A percentile compares a stretch with the other conserved stretches of the same genome.
phyloP scores from a whole-genome alignment of 768 basidiomycete species.

The Cystofilobasidium ferigula region DNA sequence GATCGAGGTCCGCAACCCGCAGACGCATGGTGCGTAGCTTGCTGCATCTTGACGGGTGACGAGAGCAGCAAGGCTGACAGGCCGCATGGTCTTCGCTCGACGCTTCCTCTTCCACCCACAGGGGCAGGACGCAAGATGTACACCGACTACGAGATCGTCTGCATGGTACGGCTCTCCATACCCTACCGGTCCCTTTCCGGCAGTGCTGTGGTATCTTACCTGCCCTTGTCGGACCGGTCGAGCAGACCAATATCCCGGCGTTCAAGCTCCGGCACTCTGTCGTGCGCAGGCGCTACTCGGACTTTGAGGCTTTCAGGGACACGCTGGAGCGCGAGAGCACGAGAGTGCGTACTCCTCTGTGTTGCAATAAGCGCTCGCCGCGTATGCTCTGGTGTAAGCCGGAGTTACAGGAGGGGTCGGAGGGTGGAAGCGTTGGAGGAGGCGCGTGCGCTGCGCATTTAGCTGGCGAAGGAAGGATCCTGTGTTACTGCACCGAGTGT shows the following conservation, averaged over 20 bases:
- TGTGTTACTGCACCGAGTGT: too few species aligned
- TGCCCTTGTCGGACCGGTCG: too few species aligned
- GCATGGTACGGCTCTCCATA: conserved; percentile 56
- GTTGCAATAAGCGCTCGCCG: too few species aligned
- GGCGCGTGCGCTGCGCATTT: too few species aligned
- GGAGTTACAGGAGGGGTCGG: too few species aligned
- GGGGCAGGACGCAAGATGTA: conserved; percentile 98
- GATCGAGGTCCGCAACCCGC: conserved; percentile 92
- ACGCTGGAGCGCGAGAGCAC: conserved; percentile 95
- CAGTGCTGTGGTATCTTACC: not conserved
- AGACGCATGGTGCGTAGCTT: conserved; percentile 69
- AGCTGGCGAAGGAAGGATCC: too few species aligned
- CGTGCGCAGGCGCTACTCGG: conserved; percentile 77
- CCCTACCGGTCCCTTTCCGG: not conserved
- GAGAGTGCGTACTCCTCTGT: conserved; percentile 42
- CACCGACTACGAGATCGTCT: conserved; percentile 97
- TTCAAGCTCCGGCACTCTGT: conserved; percentile 92
- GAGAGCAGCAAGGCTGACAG: not conserved
- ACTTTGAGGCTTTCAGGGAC: conserved; percentile 94
- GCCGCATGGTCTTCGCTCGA: not conserved
- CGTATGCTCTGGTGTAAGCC: too few species aligned
- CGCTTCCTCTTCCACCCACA: conserved; percentile 34
- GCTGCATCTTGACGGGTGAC: not conserved
- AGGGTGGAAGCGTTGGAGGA: too few species aligned
- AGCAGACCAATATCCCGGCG: conserved; percentile 97